phyloP scores from a whole-genome alignment of 495 filamentous ascomycete genomes.

The Pseudotulostoma volvatum region DNA sequence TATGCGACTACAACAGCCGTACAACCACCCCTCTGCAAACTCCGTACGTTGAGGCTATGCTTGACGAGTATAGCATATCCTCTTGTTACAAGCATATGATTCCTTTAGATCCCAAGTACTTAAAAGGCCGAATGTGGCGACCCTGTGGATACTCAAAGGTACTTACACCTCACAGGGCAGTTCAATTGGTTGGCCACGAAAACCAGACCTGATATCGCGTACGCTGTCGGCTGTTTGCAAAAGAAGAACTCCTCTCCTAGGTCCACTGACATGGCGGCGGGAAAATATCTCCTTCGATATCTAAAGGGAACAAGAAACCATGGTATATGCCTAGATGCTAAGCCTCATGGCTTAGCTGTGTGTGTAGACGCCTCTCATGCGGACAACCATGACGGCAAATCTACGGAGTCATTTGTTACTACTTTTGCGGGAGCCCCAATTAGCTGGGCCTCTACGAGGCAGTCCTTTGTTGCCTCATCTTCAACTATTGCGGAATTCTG shows the following conservation, averaged over 20 bases:
- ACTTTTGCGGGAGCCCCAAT: too few species aligned
- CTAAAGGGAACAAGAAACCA: not conserved
- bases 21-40: constrained; percentile 3
- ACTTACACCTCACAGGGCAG: constrained; percentile 1
- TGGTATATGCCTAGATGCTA: not conserved
- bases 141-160: constrained; percentile 1
- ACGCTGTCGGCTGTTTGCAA: not conserved
- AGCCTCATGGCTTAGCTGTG: constrained; percentile 1
- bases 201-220: too few species aligned
- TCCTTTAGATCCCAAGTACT: not conserved
- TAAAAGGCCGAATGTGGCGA: too few species aligned
- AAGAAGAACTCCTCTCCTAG: not conserved
- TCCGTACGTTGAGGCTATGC: not conserved
- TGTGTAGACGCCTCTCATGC: not conserved
- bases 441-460: not conserved
- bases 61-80: not conserved
- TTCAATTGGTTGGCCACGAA: not conserved
- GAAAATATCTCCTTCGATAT: not conserved
- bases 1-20: constrained; percentile 8
- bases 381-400: not conserved
- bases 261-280: not conserved
- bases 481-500: too few species aligned
- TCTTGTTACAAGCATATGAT: too few species aligned
- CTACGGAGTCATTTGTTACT: too few species aligned
- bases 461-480: too few species aligned